phyloP scores from a whole-genome alignment of 768 basidiomycete species.

The Clitopilus hobsonii region DNA sequence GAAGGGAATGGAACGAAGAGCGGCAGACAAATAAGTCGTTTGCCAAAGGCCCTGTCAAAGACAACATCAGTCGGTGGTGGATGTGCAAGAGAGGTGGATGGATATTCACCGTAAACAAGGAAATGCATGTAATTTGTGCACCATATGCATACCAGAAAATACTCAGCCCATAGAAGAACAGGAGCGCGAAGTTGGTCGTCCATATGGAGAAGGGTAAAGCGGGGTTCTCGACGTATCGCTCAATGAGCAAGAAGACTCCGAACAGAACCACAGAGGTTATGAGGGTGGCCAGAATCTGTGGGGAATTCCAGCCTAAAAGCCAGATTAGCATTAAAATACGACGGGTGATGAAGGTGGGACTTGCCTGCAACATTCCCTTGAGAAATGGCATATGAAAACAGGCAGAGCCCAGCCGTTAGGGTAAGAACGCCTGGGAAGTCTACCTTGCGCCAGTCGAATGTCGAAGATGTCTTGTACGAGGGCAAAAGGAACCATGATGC shows the following conservation, averaged over 20 bases:
- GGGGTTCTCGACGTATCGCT: slow-evolving; percentile 16
- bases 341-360: not conserved
- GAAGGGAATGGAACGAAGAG: slow-evolving; percentile 21
- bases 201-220: slow-evolving; percentile 30
- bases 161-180: slow-evolving; percentile 25
- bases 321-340: not conserved
- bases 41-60: slow-evolving; percentile 28
- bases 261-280: slow-evolving; percentile 33
- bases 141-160: slow-evolving; percentile 20
- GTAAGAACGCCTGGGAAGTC: slow-evolving; percentile 11
- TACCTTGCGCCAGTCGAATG: slow-evolving; percentile 5
- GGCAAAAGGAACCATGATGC: slow-evolving; percentile 11
- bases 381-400: slow-evolving; percentile 33
- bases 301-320: slow-evolving; percentile 36
- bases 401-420: slow-evolving; percentile 16
- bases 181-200: slow-evolving; percentile 29
- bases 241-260: slow-evolving; percentile 42
- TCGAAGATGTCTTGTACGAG: not conserved
- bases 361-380: slow-evolving; percentile 29
- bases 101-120: slow-evolving; percentile 19
- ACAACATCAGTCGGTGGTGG: slow-evolving; percentile 8
- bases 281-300: slow-evolving; percentile 37
- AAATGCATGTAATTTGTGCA: slow-evolving; percentile 23
- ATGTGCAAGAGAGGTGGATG: not conserved
- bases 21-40: slow-evolving; percentile 27